Evolutionary conservation across 306 rosid genomes (phyloP), one percentile per base, ranked within the genome.

Genomic region (Phaseolus lunatus): DNA sequence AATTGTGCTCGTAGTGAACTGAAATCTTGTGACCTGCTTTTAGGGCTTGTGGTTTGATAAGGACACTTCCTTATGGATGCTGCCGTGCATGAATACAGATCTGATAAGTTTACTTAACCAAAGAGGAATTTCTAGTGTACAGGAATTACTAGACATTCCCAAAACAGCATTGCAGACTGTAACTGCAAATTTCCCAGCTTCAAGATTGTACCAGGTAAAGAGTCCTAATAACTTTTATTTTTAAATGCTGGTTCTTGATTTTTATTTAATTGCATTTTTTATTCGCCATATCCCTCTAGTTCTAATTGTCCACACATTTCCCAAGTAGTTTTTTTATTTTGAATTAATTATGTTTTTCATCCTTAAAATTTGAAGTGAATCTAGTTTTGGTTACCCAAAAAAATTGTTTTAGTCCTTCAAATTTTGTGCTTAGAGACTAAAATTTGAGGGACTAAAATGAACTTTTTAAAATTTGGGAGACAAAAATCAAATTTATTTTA

Each of bases 31-130:
- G 71, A 27, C 68, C 63, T 62, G n/a, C 24, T 85, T 78, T 41
- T 89, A 94, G 98, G 97, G 97, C 33, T 74, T 90, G 84, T 95
- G 98, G 98, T 88, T 78, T 81, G 97, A 90, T 33, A 83, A 77
- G 80, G 96, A 89, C 84, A 86, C 96, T 56, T 82, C 91, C 41
- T 85, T 95, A 33, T 94, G 98, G 98, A 94, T 94, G 98, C 69
- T 92, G 64, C 96, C 97, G 43, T 92, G 93, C 88, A 94, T 94
- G 97, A 89, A 81, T 33, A 75, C 63, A 13, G 91, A 90, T 76
- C 90, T 94, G 73, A 83, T 88, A 26, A 83, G 73, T 47, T 83
- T 86, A 22, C 87, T 94, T 48, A 65, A 85, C 78, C 79, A 79
- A 82, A 75, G 81, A 18, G 93, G 92, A 80, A 84, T 89, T 67